Evolutionary conservation across 768 basidiomycete species (phyloP).

Genomic region (Leccinum subtestaceum): DNA sequence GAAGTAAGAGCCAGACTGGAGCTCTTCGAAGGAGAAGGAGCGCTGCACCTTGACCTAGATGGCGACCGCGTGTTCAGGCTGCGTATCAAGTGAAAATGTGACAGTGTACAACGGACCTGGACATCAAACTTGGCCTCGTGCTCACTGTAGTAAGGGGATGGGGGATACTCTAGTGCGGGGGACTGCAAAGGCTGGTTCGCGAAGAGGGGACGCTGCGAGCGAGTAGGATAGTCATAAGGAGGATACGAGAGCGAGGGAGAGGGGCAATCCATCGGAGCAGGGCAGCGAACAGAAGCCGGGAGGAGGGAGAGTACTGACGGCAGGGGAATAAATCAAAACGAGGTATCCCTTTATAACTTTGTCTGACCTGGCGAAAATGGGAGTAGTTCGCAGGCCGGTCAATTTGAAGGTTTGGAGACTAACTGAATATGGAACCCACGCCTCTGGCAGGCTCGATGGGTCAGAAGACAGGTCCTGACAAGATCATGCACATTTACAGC

Average conservation of each 20-base stretch:
- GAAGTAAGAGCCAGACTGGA: slow-evolving; percentile 34
- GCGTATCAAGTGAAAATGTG: neutral
- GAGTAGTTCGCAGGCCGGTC: slow-evolving; percentile 17
- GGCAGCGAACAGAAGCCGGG: slow-evolving; percentile 7
- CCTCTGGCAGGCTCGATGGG: slow-evolving; percentile 29
- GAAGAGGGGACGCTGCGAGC: slow-evolving; percentile 1
- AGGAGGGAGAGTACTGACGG: slow-evolving; percentile 17
- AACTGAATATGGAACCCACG: slow-evolving; percentile 32
- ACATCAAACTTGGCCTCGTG: slow-evolving; percentile 27
- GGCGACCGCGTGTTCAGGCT: neutral
- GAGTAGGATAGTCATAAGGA: neutral
- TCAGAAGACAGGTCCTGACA: slow-evolving; percentile 29
- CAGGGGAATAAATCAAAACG: slow-evolving; percentile 14
- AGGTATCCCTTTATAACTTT: slow-evolving; percentile 32
- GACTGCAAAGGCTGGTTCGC: neutral
- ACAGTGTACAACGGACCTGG: slow-evolving; percentile 8
- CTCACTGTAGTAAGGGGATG: neutral
- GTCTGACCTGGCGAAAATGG: slow-evolving; percentile 22
- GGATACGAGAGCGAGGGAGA: neutral
- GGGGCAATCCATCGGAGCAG: slow-evolving; percentile 14
- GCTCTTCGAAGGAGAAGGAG: slow-evolving; percentile 34
- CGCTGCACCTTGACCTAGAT: slow-evolving; percentile 30
- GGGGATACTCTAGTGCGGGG: slow-evolving; percentile 3
- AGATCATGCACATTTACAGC: slow-evolving; percentile 29
- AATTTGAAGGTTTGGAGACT: slow-evolving; percentile 16